These are phyloP conservation scores for Grosmannia serpens DNA, from an alignment of 2,329 filamentous ascomycete species.

Conservation along the genomic window DNA sequence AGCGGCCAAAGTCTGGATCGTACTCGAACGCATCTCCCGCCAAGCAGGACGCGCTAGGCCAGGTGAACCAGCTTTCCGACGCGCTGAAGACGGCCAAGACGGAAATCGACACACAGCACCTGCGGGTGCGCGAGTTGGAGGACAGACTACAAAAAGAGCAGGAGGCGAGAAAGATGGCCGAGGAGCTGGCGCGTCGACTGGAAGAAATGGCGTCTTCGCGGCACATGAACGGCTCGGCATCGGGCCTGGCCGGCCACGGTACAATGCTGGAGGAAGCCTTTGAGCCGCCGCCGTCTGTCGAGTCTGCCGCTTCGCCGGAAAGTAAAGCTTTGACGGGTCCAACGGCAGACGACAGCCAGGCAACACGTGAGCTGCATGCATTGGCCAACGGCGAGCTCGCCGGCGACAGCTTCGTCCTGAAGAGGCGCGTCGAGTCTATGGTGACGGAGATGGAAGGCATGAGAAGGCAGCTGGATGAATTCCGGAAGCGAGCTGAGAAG, in stretches of 20 bases:
- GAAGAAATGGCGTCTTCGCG: conserved; percentile 34
- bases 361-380: background rate
- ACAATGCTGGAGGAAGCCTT: conserved; percentile 33
- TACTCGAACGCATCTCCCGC: conserved; percentile 42
- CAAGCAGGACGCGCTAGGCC: conserved; percentile 50
- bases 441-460: conserved; percentile 70
- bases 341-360: background rate
- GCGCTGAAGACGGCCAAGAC: conserved; percentile 73
- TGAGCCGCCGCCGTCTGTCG: conserved; percentile 26
- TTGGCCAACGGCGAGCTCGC: background rate
- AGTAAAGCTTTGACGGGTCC: too few relatives aligned
- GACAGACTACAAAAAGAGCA: conserved; percentile 67
- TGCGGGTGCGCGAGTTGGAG: conserved; percentile 72
- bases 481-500: conserved; percentile 63
- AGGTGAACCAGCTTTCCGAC: conserved; percentile 76
- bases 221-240: conserved; percentile 26
- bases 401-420: conserved; percentile 27
- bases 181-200: conserved; percentile 65
- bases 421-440: conserved; percentile 65
- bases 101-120: conserved; percentile 74
- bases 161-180: conserved; percentile 69
- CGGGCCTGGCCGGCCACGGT: conserved; percentile 20
- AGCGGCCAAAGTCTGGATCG: conserved; percentile 51
- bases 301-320: background rate
- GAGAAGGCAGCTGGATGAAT: conserved; percentile 67